These are phyloP conservation scores for Lodderomyces metapsilosis DNA, from an alignment of 1,139 yeast genomes.

Conservation along the genomic window DNA sequence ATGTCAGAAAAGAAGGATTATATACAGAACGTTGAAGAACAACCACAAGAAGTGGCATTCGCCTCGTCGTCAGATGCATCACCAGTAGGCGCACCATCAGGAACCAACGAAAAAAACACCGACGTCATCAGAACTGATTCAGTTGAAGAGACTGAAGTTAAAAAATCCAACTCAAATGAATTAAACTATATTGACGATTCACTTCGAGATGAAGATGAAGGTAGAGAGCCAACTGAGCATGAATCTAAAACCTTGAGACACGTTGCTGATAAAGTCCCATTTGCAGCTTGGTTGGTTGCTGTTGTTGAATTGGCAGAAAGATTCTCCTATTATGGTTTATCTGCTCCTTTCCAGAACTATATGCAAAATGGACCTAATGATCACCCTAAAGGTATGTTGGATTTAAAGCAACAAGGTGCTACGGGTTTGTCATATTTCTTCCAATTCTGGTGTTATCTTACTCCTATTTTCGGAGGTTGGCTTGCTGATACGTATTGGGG, in stretches of 20 bases:
- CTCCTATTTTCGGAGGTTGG: conserved; percentile 78
- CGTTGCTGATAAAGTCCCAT: conserved; percentile 40
- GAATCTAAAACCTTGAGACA: conserved; percentile 43
- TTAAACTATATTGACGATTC: conserved; percentile 1
- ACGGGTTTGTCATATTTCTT: conserved; percentile 74
- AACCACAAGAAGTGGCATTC: background rate
- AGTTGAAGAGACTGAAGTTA: background rate
- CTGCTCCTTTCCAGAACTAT: conserved; percentile 76
- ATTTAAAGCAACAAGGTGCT: conserved; percentile 62
- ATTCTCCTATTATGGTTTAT: conserved; percentile 78
- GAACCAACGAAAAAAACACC: background rate
- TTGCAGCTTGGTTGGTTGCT: conserved; percentile 68
- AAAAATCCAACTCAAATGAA: background rate
- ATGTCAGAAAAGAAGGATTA: background rate
- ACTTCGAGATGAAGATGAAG: conserved; percentile 20
- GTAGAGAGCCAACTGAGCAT: conserved; percentile 36
- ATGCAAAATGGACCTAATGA: conserved; percentile 55
- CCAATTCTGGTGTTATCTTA: conserved; percentile 81
- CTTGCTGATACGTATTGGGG: conserved; percentile 76
- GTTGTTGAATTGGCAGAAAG: conserved; percentile 80
- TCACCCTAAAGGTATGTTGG: conserved; percentile 60
- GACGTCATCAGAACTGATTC: background rate
- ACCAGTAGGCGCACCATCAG: background rate
- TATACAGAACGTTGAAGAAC: conserved; percentile 1
- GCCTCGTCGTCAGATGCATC: background rate